Conservation (phyloP, 192 early-diverging fungal species). For the Backusella parvicylindrica region DNA sequence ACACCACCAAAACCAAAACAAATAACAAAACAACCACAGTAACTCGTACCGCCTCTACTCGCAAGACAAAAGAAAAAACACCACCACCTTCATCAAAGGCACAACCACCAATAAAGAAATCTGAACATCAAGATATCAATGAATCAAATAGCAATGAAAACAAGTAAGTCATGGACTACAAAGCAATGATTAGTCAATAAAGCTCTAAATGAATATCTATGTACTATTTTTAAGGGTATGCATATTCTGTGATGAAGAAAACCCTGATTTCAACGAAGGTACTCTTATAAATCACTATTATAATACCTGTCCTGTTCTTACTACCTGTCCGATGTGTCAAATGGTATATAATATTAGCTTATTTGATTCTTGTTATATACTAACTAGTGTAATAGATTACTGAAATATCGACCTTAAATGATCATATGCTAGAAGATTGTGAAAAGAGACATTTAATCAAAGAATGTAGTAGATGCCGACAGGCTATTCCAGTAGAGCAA, state of each 20-base stretch:
- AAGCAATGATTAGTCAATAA: neutral
- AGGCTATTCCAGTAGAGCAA: slow-evolving; percentile 24
- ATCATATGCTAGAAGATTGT: slow-evolving; percentile 67
- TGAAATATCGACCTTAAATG: slow-evolving; percentile 63
- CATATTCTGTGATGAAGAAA: slow-evolving; percentile 73
- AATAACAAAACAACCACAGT: neutral
- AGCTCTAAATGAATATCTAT: neutral
- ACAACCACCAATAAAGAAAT: neutral
- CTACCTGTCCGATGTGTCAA: slow-evolving; percentile 66
- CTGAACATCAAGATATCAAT: neutral
- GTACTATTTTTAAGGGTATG: slow-evolving; percentile 34
- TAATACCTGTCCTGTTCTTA: slow-evolving; percentile 69
- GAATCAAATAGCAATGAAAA: neutral
- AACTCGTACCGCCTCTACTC: neutral
- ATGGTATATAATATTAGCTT: slow-evolving; percentile 43
- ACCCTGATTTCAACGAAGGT: slow-evolving; percentile 62
- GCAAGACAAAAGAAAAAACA: slow-evolving; percentile 4
- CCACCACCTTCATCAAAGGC: neutral
- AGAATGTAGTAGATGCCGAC: slow-evolving; percentile 47
- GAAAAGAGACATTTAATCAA: slow-evolving; percentile 53
- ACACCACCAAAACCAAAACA: neutral
- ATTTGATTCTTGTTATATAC: neutral
- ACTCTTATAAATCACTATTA: slow-evolving; percentile 74
- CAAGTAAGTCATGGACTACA: neutral
- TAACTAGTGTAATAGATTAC: slow-evolving; percentile 51